Conservation (phyloP, 768 basidiomycete genomes). For the Boletus reticulatus region DNA sequence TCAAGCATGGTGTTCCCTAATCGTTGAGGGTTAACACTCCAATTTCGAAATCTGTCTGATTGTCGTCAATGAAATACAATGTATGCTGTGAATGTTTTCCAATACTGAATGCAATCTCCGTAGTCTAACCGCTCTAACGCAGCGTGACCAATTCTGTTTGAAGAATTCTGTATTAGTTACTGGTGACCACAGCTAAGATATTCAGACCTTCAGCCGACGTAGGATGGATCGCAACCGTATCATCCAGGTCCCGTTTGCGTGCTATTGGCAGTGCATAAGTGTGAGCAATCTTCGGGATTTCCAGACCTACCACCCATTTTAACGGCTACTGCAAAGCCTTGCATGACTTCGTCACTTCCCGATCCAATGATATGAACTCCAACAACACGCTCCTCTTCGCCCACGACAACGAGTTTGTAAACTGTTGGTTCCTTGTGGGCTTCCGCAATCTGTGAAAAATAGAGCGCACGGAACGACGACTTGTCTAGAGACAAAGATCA, state of each 20-base stretch:
- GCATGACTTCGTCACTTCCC: conserved; percentile 92
- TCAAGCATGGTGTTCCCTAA: too few relatives aligned
- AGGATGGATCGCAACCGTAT: conserved; percentile 91
- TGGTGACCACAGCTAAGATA: neutral
- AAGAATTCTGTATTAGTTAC: conserved; percentile 14
- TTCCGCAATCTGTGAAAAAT: conserved; percentile 89
- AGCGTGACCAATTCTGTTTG: conserved; percentile 55
- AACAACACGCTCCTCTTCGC: conserved; percentile 93
- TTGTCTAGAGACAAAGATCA: conserved; percentile 52
- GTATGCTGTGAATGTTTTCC: neutral
- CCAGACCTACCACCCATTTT: conserved; percentile 78
- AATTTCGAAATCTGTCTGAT: neutral
- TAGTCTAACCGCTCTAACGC: conserved; percentile 31
- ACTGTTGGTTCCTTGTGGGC: conserved; percentile 93
- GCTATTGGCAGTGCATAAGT: conserved; percentile 38
- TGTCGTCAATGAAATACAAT: neutral
- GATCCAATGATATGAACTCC: conserved; percentile 90
- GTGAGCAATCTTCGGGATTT: neutral
- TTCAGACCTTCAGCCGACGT: conserved; percentile 77
- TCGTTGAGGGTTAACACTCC: too few relatives aligned
- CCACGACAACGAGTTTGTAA: conserved; percentile 87
- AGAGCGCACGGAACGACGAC: conserved; percentile 77
- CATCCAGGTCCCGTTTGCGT: conserved; percentile 77
- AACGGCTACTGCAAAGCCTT: conserved; percentile 96
- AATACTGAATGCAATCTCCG: neutral